Conservation (phyloP, 2,329 filamentous ascomycete species). For the Colletotrichum noveboracense region DNA sequence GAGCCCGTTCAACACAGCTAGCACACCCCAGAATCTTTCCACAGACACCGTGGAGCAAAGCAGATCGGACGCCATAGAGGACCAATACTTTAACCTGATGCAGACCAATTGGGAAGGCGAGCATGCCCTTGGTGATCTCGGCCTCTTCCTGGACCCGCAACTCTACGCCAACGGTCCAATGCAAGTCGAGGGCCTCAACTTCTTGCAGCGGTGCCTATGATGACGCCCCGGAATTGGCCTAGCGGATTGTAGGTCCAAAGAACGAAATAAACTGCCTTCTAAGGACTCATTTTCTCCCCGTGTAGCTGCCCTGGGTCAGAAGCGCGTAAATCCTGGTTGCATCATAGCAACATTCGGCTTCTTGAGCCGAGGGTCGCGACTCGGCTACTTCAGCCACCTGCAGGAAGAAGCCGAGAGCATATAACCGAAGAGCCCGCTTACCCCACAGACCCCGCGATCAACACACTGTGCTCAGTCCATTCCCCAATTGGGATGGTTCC, state of each 20-base stretch:
- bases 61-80: constrained; percentile 33
- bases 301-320: neutral
- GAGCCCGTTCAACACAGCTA: neutral
- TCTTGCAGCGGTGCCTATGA: constrained; percentile 33
- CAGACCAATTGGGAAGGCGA: constrained; percentile 39
- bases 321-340: neutral
- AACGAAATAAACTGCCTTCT: neutral
- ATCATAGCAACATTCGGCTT: neutral
- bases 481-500: neutral
- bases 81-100: constrained; percentile 40
- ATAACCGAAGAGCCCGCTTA: neutral
- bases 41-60: neutral
- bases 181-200: constrained; percentile 32
- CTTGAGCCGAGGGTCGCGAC: neutral
- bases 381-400: neutral
- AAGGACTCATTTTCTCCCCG: no score
- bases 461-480: neutral
- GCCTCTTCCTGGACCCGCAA: constrained; percentile 36
- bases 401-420: neutral
- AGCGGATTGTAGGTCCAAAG: neutral
- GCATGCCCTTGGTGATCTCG: constrained; percentile 37
- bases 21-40: neutral
- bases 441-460: neutral
- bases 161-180: constrained; percentile 27
- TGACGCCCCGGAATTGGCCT: accelerated